A percentile compares a stretch with the other conserved stretches of the same genome.
Evolutionary conservation across 1,139 yeast genomes (phyloP).

Genomic region (Geotrichum phurueaensis): DNA sequence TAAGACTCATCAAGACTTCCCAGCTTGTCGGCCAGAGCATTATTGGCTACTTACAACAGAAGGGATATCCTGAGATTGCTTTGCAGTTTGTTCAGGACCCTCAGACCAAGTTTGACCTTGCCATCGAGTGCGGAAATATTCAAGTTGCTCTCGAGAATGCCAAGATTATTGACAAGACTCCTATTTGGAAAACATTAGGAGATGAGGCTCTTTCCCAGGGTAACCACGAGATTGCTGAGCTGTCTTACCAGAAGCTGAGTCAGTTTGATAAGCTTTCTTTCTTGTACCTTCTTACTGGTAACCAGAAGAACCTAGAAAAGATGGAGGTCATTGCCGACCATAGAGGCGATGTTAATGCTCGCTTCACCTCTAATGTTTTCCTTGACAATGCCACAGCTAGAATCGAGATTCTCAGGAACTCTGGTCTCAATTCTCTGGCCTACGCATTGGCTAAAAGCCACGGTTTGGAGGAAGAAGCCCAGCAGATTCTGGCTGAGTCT

Average conservation of each 20-base stretch:
- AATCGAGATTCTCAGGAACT: slow-evolving; percentile 64
- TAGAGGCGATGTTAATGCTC: slow-evolving; percentile 74
- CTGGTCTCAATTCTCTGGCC: slow-evolving; percentile 84
- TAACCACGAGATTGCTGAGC: slow-evolving; percentile 76
- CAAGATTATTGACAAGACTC: slow-evolving; percentile 58
- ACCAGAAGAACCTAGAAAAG: slow-evolving; percentile 61
- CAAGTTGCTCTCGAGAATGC: slow-evolving; percentile 89
- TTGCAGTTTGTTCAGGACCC: slow-evolving; percentile 95
- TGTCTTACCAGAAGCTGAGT: slow-evolving; percentile 81
- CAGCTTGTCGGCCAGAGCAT: slow-evolving; percentile 96
- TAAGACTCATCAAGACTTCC: slow-evolving; percentile 80
- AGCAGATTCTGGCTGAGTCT: slow-evolving; percentile 61
- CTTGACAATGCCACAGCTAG: slow-evolving; percentile 71
- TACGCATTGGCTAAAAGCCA: slow-evolving; percentile 87
- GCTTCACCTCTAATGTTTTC: slow-evolving; percentile 79
- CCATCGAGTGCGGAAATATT: slow-evolving; percentile 87
- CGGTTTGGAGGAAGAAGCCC: slow-evolving; percentile 72
- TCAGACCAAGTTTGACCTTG: slow-evolving; percentile 91
- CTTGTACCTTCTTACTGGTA: slow-evolving; percentile 80
- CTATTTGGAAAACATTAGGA: slow-evolving; percentile 77
- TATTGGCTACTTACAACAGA: slow-evolving; percentile 87
- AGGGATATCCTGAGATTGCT: slow-evolving; percentile 86
- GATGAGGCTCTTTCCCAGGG: slow-evolving; percentile 89
- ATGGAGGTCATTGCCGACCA: slow-evolving; percentile 89
- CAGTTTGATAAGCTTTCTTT: slow-evolving; percentile 85